phyloP scores from a whole-genome alignment of 106 monocot species.

The Xerophyta viscosa region DNA sequence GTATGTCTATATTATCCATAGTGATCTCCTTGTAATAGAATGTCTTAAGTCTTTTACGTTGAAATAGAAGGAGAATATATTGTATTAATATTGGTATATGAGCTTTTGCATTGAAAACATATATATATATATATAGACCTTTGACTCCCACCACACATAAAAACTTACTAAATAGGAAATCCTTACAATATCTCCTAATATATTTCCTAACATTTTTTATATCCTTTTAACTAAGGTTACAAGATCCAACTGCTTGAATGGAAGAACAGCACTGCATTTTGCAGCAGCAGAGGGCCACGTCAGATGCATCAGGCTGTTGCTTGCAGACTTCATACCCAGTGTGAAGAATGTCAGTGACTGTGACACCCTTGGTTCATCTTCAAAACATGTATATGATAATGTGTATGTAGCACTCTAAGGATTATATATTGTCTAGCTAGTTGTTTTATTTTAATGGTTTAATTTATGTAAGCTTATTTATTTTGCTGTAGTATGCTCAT shows the following conservation, averaged over 20 bases:
- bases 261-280: slow-evolving; percentile 88
- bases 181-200: too few species aligned
- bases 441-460: neutral
- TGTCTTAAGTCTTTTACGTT: too few species aligned
- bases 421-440: neutral
- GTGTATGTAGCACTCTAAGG: slow-evolving; percentile 24
- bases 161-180: too few species aligned
- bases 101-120: too few species aligned
- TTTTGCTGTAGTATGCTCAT: slow-evolving; percentile 38
- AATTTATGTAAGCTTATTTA: neutral
- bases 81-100: too few species aligned
- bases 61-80: too few species aligned
- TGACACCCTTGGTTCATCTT: slow-evolving; percentile 20
- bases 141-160: too few species aligned
- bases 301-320: slow-evolving; percentile 68
- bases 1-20: too few species aligned
- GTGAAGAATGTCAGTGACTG: neutral
- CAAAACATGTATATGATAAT: slow-evolving; percentile 33
- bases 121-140: too few species aligned
- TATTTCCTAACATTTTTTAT: too few species aligned
- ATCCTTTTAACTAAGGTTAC: slow-evolving; percentile 35
- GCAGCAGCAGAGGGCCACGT: slow-evolving; percentile 73
- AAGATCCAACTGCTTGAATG: slow-evolving; percentile 63
- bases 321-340: slow-evolving; percentile 73
- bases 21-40: too few species aligned